phyloP scores from a whole-genome alignment of 2,329 filamentous ascomycete genomes.

The Lachnellula suecica region DNA sequence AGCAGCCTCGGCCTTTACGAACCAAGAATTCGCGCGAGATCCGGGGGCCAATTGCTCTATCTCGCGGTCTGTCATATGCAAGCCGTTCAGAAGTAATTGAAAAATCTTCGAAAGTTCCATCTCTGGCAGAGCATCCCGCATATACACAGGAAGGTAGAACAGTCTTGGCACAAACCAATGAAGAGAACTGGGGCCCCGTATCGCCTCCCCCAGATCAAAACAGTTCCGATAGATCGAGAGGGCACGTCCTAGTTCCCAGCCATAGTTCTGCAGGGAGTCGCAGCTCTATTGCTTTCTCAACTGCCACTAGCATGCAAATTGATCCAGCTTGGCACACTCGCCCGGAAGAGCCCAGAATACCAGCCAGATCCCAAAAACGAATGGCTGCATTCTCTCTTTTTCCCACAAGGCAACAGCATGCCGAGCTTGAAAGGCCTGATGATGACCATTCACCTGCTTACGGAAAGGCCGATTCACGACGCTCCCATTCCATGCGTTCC shows the following conservation, averaged over 20 bases:
- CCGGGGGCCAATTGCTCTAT: background rate
- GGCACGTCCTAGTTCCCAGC: background rate
- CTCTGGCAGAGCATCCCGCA: background rate
- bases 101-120: background rate
- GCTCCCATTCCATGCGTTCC: slow-evolving; percentile 1
- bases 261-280: slow-evolving; percentile 2
- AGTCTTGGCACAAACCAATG: no score
- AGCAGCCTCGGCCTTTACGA: slow-evolving; percentile 7
- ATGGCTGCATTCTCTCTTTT: slow-evolving; percentile 16
- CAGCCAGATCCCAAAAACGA: slow-evolving; percentile 12
- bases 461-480: background rate
- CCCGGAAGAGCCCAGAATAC: background rate
- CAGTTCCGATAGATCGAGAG: background rate
- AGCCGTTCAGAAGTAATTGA: background rate
- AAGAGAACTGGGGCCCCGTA: no score
- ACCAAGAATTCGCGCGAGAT: slow-evolving; percentile 1
- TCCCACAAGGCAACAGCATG: background rate
- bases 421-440: background rate
- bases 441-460: background rate
- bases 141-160: no score
- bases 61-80: background rate
- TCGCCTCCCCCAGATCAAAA: no score
- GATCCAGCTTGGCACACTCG: background rate
- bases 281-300: slow-evolving; percentile 3
- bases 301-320: slow-evolving; percentile 1